Conservation (phyloP, 352 stramenopile species). For the Globisporangium megalacanthum region DNA sequence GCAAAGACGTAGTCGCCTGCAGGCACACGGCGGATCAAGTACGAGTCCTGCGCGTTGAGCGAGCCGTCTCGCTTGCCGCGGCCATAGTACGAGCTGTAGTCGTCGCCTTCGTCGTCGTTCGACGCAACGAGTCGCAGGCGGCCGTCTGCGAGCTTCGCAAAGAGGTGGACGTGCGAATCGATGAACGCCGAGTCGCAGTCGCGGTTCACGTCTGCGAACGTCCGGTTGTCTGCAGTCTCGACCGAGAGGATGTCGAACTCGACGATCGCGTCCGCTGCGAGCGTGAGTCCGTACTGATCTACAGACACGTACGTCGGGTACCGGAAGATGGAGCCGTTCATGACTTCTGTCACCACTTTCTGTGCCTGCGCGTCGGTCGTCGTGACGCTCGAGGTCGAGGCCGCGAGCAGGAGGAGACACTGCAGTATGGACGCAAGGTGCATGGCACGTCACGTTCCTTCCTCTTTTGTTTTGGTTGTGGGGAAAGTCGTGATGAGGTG, state of each 20-base stretch:
- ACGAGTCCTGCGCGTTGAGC: constrained; percentile 44
- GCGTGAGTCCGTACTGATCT: constrained; percentile 49
- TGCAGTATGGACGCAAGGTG: background rate
- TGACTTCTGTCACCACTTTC: constrained; percentile 31
- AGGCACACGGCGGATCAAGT: constrained; percentile 41
- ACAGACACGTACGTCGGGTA: constrained; percentile 42
- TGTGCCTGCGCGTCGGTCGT: constrained; percentile 1
- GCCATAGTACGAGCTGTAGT: constrained; percentile 41
- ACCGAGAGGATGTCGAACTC: constrained; percentile 67
- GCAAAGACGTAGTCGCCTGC: constrained; percentile 50
- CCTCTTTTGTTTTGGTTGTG: background rate
- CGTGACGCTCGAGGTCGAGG: background rate
- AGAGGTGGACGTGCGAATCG: constrained; percentile 57
- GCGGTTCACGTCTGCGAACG: constrained; percentile 51
- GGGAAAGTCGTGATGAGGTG: background rate
- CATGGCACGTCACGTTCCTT: background rate
- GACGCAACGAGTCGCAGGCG: constrained; percentile 32
- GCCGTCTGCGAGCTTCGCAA: constrained; percentile 21
- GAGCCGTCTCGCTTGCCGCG: constrained; percentile 41
- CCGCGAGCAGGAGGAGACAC: background rate
- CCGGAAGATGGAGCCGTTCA: constrained; percentile 55
- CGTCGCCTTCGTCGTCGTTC: constrained; percentile 64
- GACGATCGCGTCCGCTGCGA: constrained; percentile 36
- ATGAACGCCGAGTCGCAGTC: constrained; percentile 75
- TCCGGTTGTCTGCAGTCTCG: constrained; percentile 45